A percentile compares a stretch with the other conserved stretches of the same genome.
These are phyloP conservation scores for Sonneratia alba DNA, from an alignment of 345 rosid species.

Conservation along the genomic window DNA sequence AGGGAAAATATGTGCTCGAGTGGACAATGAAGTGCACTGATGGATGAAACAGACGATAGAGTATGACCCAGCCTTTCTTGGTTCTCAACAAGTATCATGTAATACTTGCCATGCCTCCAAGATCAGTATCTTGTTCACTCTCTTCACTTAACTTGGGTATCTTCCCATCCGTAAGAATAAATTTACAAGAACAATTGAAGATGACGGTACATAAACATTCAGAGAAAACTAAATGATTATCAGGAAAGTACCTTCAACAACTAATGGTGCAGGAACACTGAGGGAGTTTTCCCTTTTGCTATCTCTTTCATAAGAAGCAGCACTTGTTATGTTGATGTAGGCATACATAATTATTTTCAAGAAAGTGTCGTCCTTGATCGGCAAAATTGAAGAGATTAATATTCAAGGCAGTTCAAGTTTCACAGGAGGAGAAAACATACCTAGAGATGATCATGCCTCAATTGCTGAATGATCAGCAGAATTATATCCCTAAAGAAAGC, in stretches of 20 bases:
- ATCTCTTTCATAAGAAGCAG: neutral
- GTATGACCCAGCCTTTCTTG: neutral
- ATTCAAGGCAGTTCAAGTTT: too few relatives aligned
- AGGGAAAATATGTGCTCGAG: neutral
- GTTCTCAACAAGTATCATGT: neutral
- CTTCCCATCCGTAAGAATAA: neutral
- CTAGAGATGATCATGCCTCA: neutral
- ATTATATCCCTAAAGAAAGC: neutral
- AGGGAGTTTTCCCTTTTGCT: neutral
- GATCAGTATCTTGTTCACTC: neutral
- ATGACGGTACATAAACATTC: neutral
- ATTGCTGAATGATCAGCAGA: neutral
- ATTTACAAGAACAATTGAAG: neutral
- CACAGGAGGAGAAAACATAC: neutral
- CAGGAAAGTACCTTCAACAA: neutral
- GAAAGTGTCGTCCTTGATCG: too few relatives aligned
- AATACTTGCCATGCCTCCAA: neutral
- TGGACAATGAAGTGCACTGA: neutral
- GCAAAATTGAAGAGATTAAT: too few relatives aligned
- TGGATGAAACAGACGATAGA: neutral
- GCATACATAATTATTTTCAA: neutral
- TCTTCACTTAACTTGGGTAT: neutral
- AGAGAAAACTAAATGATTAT: neutral
- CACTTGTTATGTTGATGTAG: neutral
- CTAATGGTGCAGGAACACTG: neutral